phyloP scores from a whole-genome alignment of 805 yeast species.

The Hanseniaspora thailandica region DNA sequence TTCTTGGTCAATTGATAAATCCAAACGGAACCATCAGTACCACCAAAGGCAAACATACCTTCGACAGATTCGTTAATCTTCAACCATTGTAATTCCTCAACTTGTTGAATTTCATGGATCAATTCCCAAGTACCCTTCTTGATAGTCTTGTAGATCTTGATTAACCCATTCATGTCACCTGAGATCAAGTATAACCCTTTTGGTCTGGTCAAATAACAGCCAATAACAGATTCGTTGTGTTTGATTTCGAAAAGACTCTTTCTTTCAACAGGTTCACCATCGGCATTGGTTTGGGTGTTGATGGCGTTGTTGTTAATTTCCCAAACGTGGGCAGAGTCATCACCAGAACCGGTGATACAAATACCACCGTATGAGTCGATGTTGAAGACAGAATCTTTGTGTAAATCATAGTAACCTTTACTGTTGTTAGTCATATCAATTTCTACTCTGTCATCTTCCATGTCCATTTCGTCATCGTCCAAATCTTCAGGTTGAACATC shows the following conservation, averaged over 20 bases:
- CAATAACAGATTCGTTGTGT: slow-evolving; percentile 77
- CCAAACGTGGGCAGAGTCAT: slow-evolving; percentile 81
- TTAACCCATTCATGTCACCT: slow-evolving; percentile 89
- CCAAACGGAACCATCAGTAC: slow-evolving; percentile 89
- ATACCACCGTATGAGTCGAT: slow-evolving; percentile 73
- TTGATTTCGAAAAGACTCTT: slow-evolving; percentile 69
- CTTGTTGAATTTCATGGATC: slow-evolving; percentile 64
- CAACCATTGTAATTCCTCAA: slow-evolving; percentile 82
- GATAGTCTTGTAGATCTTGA: slow-evolving; percentile 57
- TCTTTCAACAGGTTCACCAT: slow-evolving; percentile 71
- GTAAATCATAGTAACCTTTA: slow-evolving; percentile 77
- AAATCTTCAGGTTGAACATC: slow-evolving; percentile 26
- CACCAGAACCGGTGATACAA: slow-evolving; percentile 93
- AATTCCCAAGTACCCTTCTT: slow-evolving; percentile 79
- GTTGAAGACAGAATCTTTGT: slow-evolving; percentile 74
- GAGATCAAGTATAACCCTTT: slow-evolving; percentile 76
- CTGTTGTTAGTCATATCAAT: slow-evolving; percentile 86
- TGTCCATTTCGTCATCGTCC: slow-evolving; percentile 31
- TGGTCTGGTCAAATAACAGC: slow-evolving; percentile 61
- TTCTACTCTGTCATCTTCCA: slow-evolving; percentile 45
- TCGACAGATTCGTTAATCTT: slow-evolving; percentile 65
- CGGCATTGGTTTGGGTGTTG: slow-evolving; percentile 3
- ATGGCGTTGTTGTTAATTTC: slow-evolving; percentile 30
- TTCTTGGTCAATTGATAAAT: slow-evolving; percentile 63
- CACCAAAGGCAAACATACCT: slow-evolving; percentile 77